Conservation (phyloP, 768 basidiomycete species). For the Suillus subluteus region DNA sequence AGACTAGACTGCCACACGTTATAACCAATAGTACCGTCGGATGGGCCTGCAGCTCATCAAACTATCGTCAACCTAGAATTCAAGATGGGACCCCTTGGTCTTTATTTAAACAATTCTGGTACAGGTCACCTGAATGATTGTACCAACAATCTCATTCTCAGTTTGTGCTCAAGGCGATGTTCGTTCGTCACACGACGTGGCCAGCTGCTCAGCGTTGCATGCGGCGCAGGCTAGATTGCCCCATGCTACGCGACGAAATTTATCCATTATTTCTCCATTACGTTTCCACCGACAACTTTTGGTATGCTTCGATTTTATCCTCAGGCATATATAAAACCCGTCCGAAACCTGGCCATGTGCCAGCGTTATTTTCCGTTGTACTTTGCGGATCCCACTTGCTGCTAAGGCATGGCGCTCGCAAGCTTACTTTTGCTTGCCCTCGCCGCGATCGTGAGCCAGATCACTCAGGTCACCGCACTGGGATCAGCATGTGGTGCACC, state of each 20-base stretch:
- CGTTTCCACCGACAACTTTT: neutral
- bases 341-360: neutral
- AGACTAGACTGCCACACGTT: no score
- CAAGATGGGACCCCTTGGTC: no score
- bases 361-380: neutral
- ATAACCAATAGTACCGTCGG: no score
- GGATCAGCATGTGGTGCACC: slow-evolving; percentile 38
- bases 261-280: neutral
- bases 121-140: slow-evolving; percentile 1
- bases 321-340: neutral
- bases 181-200: neutral
- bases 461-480: slow-evolving; percentile 20
- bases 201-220: neutral
- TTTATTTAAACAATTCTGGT: no score
- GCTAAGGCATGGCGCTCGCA: neutral
- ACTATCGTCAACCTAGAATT: no score
- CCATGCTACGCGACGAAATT: neutral
- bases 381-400: neutral
- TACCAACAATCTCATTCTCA: neutral
- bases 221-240: neutral
- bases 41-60: no score
- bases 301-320: neutral
- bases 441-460: neutral
- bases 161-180: neutral
- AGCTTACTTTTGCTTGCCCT: slow-evolving; percentile 1